These are phyloP conservation scores for Carnegiea gigantea DNA, from an alignment of 179 eudicot species.

Conservation along the genomic window DNA sequence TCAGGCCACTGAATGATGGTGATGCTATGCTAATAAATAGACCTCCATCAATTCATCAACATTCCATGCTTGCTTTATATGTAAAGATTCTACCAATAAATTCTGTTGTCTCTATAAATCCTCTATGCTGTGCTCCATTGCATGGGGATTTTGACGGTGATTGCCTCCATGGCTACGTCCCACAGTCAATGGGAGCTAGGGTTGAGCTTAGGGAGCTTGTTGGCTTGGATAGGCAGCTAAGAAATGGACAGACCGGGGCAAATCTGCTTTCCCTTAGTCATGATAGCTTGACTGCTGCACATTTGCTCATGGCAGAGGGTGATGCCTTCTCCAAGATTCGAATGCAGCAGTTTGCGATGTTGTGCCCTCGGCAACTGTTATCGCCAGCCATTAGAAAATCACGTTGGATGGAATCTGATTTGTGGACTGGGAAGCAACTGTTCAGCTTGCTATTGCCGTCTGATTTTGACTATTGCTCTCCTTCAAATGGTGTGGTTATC, in stretches of 20 bases:
- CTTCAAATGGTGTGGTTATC: conserved; percentile 45
- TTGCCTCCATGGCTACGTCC: conserved; percentile 87
- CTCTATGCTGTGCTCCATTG: conserved; percentile 80
- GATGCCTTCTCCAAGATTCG: conserved; percentile 42
- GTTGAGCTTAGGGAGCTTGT: conserved; percentile 86
- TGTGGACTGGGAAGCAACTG: conserved; percentile 80
- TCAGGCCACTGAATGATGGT: conserved; percentile 74
- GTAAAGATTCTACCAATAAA: conserved; percentile 71
- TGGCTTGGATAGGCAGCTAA: conserved; percentile 61
- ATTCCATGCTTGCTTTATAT: conserved; percentile 70
- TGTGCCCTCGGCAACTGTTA: conserved; percentile 41
- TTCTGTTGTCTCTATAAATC: conserved; percentile 76
- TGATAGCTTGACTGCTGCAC: conserved; percentile 86
- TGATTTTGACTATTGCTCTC: conserved; percentile 52
- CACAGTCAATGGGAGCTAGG: conserved; percentile 70
- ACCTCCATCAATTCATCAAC: conserved; percentile 96
- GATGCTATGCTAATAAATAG: conserved; percentile 81
- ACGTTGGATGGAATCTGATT: conserved; percentile 24
- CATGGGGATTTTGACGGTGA: conserved; percentile 97
- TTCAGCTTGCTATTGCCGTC: conserved; percentile 70
- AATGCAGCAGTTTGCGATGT: conserved; percentile 84
- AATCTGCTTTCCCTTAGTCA: conserved; percentile 71
- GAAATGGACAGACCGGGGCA: conserved; percentile 73
- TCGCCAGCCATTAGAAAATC: conserved; percentile 45
- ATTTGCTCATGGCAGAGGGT: conserved; percentile 66